Conservation (phyloP, 441 rosid genomes). For the Mallotus repandus region DNA sequence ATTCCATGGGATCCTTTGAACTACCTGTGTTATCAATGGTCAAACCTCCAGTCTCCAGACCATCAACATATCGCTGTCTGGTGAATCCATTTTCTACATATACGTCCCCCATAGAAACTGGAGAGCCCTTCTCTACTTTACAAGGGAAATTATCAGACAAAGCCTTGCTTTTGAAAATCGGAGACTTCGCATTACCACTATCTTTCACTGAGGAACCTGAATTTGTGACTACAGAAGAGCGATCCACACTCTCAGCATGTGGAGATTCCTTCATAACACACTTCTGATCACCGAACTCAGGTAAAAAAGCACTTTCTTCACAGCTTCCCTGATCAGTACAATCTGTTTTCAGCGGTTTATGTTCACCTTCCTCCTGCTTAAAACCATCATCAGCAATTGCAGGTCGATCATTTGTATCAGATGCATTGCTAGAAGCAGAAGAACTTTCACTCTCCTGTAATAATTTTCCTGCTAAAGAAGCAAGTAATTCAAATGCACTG, state of each 20-base stretch:
- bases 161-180: constrained; percentile 29
- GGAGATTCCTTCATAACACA: constrained; percentile 40
- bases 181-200: constrained; percentile 38
- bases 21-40: constrained; percentile 26
- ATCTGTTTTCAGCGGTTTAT: constrained; percentile 22
- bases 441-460: constrained; percentile 50
- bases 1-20: constrained; percentile 43
- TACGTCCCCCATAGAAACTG: constrained; percentile 34
- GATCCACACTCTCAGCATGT: constrained; percentile 46
- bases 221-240: constrained; percentile 34
- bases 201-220: constrained; percentile 37
- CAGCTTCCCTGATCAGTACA: constrained; percentile 54
- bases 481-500: constrained; percentile 68
- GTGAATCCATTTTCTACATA: constrained; percentile 33
- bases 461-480: constrained; percentile 66
- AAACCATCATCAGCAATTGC: constrained; percentile 34
- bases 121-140: constrained; percentile 35
- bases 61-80: constrained; percentile 30
- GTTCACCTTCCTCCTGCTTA: constrained; percentile 27
- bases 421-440: constrained; percentile 34
- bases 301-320: constrained; percentile 28
- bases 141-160: constrained; percentile 27
- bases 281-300: constrained; percentile 41
- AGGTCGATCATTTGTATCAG: constrained; percentile 48
- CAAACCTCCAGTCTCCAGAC: constrained; percentile 33